Evolutionary conservation across 2,329 filamentous ascomycete species (phyloP).

Genomic region (Colletotrichum caudatum): DNA sequence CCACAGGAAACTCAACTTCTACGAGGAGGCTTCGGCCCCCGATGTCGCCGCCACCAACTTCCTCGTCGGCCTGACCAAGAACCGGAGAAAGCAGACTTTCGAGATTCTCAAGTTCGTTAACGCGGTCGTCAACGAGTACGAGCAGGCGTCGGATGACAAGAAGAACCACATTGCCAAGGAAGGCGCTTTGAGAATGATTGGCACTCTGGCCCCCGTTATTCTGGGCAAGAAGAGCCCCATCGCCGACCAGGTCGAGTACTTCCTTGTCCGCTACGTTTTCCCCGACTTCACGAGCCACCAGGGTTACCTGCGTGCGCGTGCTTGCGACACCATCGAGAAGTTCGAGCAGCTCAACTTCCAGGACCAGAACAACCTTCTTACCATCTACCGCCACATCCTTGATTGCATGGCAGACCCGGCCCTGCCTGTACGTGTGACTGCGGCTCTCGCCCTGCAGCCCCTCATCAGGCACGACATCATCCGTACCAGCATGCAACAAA

Average conservation of each 20-base stretch:
- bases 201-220: slow-evolving; percentile 92
- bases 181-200: slow-evolving; percentile 96
- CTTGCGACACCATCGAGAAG: slow-evolving; percentile 97
- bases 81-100: slow-evolving; percentile 94
- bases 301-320: slow-evolving; percentile 92
- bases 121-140: slow-evolving; percentile 92
- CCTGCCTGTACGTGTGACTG: slow-evolving; percentile 92
- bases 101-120: slow-evolving; percentile 96
- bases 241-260: slow-evolving; percentile 97
- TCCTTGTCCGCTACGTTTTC: slow-evolving; percentile 98
- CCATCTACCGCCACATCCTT: slow-evolving; percentile 96
- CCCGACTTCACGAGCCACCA: slow-evolving; percentile 94
- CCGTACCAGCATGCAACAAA: slow-evolving; percentile 94
- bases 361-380: slow-evolving; percentile 92
- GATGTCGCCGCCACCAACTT: slow-evolving; percentile 98
- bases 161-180: slow-evolving; percentile 98
- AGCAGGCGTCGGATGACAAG: slow-evolving; percentile 83
- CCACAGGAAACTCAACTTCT: slow-evolving; percentile 97
- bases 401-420: slow-evolving; percentile 97
- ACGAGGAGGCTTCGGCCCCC: slow-evolving; percentile 94
- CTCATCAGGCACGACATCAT: slow-evolving; percentile 96
- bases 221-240: slow-evolving; percentile 98
- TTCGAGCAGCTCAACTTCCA: slow-evolving; percentile 98
- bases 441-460: slow-evolving; percentile 92
- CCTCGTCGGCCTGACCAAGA: slow-evolving; percentile 92